Conservation (phyloP, 2,329 filamentous ascomycete genomes). For the Calonectria multiphialidica region DNA sequence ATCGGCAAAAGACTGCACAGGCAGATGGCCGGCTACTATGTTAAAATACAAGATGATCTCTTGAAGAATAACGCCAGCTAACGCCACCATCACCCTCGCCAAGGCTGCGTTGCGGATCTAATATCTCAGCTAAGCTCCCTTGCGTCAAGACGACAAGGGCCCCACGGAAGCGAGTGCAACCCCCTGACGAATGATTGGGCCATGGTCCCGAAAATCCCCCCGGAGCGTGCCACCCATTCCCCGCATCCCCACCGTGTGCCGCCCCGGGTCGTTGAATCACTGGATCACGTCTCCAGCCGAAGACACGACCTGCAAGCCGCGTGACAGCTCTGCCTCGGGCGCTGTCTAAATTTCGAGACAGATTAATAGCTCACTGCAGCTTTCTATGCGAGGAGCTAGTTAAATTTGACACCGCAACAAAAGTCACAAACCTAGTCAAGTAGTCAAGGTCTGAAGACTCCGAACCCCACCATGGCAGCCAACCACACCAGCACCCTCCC, state of each 20-base stretch:
- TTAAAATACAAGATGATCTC: background rate
- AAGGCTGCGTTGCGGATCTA: background rate
- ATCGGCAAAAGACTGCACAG: background rate
- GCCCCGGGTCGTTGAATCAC: background rate
- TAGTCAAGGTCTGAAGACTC: background rate
- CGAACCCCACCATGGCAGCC: conserved; percentile 8
- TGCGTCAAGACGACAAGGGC: background rate
- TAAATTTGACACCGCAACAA: background rate
- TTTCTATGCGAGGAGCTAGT: background rate
- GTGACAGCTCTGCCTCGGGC: background rate
- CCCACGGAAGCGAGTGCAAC: background rate
- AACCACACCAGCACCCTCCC: conserved; percentile 43
- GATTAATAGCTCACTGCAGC: background rate
- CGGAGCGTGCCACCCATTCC: conserved; percentile 30
- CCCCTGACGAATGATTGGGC: background rate
- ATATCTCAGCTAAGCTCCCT: background rate
- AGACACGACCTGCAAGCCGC: background rate
- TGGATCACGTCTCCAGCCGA: background rate
- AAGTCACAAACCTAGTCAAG: background rate
- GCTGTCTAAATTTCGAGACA: background rate
- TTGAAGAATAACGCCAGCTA: background rate
- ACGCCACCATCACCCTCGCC: background rate
- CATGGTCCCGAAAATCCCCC: background rate
- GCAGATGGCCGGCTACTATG: background rate
- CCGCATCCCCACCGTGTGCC: conserved; percentile 21